Percentiles rank a stretch among this genome's conserved stretches.
Evolutionary conservation across 768 basidiomycete species (phyloP).

Genomic region (Lentinula aciculospora): DNA sequence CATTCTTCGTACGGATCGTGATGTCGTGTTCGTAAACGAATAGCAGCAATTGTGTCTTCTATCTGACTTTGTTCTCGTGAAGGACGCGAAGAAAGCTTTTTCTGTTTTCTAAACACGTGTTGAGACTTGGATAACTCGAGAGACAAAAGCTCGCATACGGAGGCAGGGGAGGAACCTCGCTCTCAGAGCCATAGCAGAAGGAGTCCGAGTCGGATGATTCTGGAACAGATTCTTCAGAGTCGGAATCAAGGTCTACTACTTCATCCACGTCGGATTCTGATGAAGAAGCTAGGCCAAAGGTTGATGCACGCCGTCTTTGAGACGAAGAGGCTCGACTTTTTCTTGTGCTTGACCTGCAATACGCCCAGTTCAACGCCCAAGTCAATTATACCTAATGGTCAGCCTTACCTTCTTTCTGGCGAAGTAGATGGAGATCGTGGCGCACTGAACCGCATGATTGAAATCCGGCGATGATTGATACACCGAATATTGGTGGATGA

Average conservation of each 20-base stretch:
- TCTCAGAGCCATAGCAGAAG: slow-evolving; percentile 38
- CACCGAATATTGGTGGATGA: neutral
- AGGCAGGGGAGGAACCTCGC: slow-evolving; percentile 26
- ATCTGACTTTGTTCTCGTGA: slow-evolving; percentile 33
- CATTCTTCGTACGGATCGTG: slow-evolving; percentile 55
- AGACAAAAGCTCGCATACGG: slow-evolving; percentile 24
- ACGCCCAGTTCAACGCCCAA: neutral
- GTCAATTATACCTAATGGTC: slow-evolving; percentile 4
- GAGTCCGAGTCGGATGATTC: slow-evolving; percentile 28
- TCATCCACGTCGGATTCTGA: slow-evolving; percentile 32
- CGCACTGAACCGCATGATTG: slow-evolving; percentile 46
- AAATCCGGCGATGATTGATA: neutral
- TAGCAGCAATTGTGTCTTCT: slow-evolving; percentile 46
- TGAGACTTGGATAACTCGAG: neutral
- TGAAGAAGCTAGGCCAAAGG: slow-evolving; percentile 50
- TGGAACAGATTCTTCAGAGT: slow-evolving; percentile 27
- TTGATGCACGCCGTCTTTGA: slow-evolving; percentile 34
- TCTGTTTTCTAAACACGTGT: slow-evolving; percentile 7
- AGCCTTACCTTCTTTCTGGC: slow-evolving; percentile 33
- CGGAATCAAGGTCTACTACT: slow-evolving; percentile 18
- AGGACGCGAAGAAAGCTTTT: slow-evolving; percentile 20
- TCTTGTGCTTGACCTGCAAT: neutral
- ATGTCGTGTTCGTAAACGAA: slow-evolving; percentile 45
- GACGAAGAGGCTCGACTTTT: slow-evolving; percentile 5
- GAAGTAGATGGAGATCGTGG: slow-evolving; percentile 49